A percentile compares a stretch with the other conserved stretches of the same genome.
phyloP scores from a whole-genome alignment of 192 early-diverging fungal genomes.

The Pecoramyces ruminantium region DNA sequence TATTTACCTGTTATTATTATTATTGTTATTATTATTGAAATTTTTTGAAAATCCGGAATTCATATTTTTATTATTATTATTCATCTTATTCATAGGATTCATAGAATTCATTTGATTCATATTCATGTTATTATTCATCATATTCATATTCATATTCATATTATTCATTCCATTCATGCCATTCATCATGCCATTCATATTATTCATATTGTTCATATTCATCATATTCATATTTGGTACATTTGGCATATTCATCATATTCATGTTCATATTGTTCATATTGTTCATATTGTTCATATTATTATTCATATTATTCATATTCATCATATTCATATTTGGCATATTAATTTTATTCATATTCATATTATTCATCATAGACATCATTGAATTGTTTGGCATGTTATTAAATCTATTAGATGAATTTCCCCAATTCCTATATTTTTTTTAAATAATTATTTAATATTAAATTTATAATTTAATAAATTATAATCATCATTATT shows the following conservation, averaged over 20 bases:
- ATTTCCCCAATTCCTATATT: background rate
- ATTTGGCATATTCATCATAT: background rate
- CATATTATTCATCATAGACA: background rate
- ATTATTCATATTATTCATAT: too few relatives aligned
- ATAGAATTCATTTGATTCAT: background rate
- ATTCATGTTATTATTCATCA: background rate
- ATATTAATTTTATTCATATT: too few relatives aligned
- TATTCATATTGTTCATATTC: background rate
- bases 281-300: background rate
- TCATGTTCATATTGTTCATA: background rate
- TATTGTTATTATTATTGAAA: background rate
- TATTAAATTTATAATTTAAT: too few relatives aligned
- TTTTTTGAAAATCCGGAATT: background rate
- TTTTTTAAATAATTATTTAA: too few relatives aligned
- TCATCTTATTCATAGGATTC: background rate
- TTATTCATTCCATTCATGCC: background rate
- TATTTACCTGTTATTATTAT: background rate
- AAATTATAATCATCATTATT: too few relatives aligned
- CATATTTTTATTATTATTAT: background rate
- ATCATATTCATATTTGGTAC: background rate
- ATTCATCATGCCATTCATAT: background rate
- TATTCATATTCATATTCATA: background rate
- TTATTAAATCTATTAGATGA: background rate
- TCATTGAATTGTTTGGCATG: background rate
- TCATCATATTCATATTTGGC: too few relatives aligned